Evolutionary conservation across 1,284 basidiomycete species (phyloP).

Genomic region (Cryptococcus depauperatus): DNA sequence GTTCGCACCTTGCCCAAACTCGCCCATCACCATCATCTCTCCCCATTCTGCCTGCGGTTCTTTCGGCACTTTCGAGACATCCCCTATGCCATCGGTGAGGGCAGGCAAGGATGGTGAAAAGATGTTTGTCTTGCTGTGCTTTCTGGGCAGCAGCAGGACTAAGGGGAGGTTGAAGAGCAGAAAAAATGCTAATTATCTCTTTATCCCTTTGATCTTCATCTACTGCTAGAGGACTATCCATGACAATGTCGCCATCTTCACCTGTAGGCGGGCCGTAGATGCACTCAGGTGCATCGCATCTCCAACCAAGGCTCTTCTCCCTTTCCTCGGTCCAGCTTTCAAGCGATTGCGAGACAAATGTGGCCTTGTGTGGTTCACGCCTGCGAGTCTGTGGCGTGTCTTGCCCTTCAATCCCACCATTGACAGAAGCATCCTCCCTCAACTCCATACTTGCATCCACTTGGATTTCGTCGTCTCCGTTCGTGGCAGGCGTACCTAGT

Average conservation of each 20-base stretch:
- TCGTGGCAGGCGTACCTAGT: neutral
- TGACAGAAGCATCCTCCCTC: neutral
- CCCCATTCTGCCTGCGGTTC: conserved; percentile 18
- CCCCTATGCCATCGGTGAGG: conserved; percentile 33
- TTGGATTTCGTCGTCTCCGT: too few species aligned
- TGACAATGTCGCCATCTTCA: conserved; percentile 16
- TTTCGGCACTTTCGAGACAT: conserved; percentile 29
- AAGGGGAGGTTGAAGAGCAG: conserved; percentile 18
- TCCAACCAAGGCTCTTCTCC: conserved; percentile 37
- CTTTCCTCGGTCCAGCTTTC: conserved; percentile 31
- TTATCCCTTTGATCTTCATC: conserved; percentile 15
- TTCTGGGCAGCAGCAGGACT: neutral
- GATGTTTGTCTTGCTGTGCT: conserved; percentile 1
- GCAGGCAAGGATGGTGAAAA: conserved; percentile 27
- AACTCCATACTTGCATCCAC: neutral
- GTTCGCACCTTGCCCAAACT: conserved; percentile 32
- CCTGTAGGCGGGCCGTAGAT: conserved; percentile 19
- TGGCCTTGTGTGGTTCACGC: neutral
- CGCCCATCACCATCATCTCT: conserved; percentile 19
- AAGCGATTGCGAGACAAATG: conserved; percentile 24
- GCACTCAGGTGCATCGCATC: conserved; percentile 37
- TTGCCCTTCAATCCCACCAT: neutral
- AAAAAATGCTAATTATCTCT: conserved; percentile 32
- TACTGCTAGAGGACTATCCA: conserved; percentile 5
- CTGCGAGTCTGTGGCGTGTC: neutral